These are phyloP conservation scores for Phytopythium kandeliae DNA, from an alignment of 352 stramenopile genomes.

Conservation along the genomic window DNA sequence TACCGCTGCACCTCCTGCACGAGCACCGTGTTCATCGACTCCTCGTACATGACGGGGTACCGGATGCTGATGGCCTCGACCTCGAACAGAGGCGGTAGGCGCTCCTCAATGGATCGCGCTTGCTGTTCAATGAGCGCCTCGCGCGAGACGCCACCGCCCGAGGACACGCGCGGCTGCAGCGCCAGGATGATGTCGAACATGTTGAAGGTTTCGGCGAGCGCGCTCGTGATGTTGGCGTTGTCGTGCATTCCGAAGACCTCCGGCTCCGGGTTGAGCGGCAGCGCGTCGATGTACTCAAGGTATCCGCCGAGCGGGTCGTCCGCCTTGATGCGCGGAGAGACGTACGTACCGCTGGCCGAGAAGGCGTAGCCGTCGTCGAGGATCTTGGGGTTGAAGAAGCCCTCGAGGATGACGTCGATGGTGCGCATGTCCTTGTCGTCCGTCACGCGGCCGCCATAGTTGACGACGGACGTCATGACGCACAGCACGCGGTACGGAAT, in stretches of 20 bases:
- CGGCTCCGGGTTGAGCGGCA: slow-evolving; percentile 87
- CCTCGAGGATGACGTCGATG: slow-evolving; percentile 76
- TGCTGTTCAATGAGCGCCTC: slow-evolving; percentile 88
- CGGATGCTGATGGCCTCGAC: slow-evolving; percentile 78
- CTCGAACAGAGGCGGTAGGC: slow-evolving; percentile 74
- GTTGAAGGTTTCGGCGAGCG: slow-evolving; percentile 86
- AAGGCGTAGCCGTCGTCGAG: slow-evolving; percentile 59
- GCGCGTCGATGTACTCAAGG: slow-evolving; percentile 80
- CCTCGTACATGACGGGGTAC: slow-evolving; percentile 85
- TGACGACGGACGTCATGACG: slow-evolving; percentile 85
- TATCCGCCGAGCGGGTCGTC: slow-evolving; percentile 76
- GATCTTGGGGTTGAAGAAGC: slow-evolving; percentile 76
- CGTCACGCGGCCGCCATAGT: slow-evolving; percentile 92
- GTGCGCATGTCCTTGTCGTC: slow-evolving; percentile 90
- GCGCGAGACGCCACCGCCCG: slow-evolving; percentile 67
- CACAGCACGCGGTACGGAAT: slow-evolving; percentile 85
- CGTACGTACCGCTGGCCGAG: slow-evolving; percentile 61
- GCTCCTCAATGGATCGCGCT: slow-evolving; percentile 77
- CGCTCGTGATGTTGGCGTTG: slow-evolving; percentile 93
- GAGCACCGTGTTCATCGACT: slow-evolving; percentile 92
- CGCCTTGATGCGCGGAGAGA: slow-evolving; percentile 49
- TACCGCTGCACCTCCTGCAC: slow-evolving; percentile 90
- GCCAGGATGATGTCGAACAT: slow-evolving; percentile 87
- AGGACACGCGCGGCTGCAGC: slow-evolving; percentile 77
- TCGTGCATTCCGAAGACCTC: slow-evolving; percentile 95